Base-by-base conservation (phyloP, 768 basidiomycete genomes). In the Termitomyces heimii region DNA sequence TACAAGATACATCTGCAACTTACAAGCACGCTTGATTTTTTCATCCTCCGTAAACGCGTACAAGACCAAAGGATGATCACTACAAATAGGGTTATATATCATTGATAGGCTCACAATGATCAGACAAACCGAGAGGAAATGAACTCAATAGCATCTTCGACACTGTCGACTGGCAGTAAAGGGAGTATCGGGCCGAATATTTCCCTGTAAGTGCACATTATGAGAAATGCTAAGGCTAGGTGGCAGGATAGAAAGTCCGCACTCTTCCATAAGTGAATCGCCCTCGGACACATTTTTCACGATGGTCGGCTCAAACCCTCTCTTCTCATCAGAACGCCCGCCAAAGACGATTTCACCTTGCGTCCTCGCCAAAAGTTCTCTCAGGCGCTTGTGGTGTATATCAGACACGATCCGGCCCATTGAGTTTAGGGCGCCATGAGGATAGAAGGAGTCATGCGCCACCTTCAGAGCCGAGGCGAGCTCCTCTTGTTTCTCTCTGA, bases 181-280 rank as follows among this genome's bases (percentile, higher is more conserved):
- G 88, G 82, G 6, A 91, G 63, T 24, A 91, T 67, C 0, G 89
- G 89, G 0, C 87, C 89, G 61, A 92, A 92, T 3, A 89, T 66
- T 66, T 91, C 89, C 59, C 88, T 89, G 44, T 16, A 10, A 60
- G 5, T 40, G 50, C 32, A 8, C 9, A 20, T 24, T n/a, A 18
- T 44, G 20, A 46, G 24, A 31, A 35, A 50, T 31, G 22, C 7
- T n/a, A 42, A 46, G 4, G 26, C 24, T 24, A 24, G 24, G 5
- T 9, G 35, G 42, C 22, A n/a, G 16, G n/a, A 14, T 7, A 31
- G 24, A 45, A 39, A 34, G 31, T 16, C 67, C 78, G 46, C 57
- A 86, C 83, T 81, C 82, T 61, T 82, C 78, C 68, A 92, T 71
- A 31, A 90, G 66, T 0, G 80, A 67, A 70, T 92, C 90, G 4